These are phyloP conservation scores for Rhizopus arrhizus DNA, from an alignment of 371 early-diverging fungal genomes.

Conservation along the genomic window DNA sequence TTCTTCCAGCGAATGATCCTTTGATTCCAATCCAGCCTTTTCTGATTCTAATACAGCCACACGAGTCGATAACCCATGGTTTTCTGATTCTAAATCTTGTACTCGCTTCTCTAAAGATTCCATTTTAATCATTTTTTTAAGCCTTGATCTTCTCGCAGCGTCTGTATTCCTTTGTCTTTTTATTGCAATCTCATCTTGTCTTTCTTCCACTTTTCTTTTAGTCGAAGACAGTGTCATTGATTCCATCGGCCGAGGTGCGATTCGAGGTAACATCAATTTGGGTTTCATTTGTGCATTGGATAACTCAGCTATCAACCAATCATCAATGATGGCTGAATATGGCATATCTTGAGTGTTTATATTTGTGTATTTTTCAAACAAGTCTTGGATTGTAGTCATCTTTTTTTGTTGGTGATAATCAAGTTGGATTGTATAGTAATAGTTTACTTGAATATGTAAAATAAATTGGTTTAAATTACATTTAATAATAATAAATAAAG, in stretches of 20 bases:
- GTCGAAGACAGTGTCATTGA: neutral
- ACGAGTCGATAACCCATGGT: slow-evolving; percentile 63
- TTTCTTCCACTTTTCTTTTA: neutral
- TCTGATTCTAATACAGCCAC: slow-evolving; percentile 79
- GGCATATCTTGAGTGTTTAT: neutral
- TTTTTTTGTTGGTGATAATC: no score
- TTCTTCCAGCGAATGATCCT: slow-evolving; percentile 67
- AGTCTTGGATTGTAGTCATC: neutral
- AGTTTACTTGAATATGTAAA: neutral
- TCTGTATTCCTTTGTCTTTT: slow-evolving; percentile 91
- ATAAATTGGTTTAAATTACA: neutral
- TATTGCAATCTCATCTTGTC: slow-evolving; percentile 66
- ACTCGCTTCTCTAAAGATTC: slow-evolving; percentile 83
- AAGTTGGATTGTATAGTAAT: no score
- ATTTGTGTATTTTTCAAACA: neutral
- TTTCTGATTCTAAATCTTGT: slow-evolving; percentile 77
- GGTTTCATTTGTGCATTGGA: neutral
- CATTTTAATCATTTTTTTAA: slow-evolving; percentile 82
- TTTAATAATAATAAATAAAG: no score
- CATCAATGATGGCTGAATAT: slow-evolving; percentile 20
- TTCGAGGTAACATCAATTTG: slow-evolving; percentile 4
- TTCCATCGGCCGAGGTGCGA: slow-evolving; percentile 14
- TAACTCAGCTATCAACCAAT: slow-evolving; percentile 28
- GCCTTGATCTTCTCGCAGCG: slow-evolving; percentile 90
- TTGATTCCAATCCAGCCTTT: slow-evolving; percentile 59